phyloP scores from a whole-genome alignment of 441 rosid species.

The Jatropha multifida region DNA sequence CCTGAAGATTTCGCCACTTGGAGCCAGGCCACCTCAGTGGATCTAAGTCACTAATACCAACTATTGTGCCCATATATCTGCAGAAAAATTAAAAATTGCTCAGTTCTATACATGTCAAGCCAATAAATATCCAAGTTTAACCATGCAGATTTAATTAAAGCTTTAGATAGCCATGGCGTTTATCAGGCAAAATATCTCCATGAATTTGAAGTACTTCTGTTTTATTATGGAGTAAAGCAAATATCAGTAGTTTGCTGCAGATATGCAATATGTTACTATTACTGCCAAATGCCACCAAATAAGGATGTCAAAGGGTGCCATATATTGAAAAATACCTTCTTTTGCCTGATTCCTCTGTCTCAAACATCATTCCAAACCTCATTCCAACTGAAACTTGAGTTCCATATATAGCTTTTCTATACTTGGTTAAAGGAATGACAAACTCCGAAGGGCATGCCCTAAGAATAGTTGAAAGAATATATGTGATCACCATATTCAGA shows the following conservation, averaged over 20 bases:
- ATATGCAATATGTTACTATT: background rate
- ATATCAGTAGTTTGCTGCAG: background rate
- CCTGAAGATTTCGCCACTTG: constrained; percentile 99
- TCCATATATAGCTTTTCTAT: constrained; percentile 79
- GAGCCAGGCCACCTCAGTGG: constrained; percentile 98
- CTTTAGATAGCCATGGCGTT: background rate
- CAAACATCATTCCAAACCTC: constrained; percentile 99
- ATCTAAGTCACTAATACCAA: constrained; percentile 86
- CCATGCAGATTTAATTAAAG: background rate
- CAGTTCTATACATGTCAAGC: background rate
- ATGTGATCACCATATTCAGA: constrained; percentile 11
- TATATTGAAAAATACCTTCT: constrained; percentile 51
- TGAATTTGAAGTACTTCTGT: background rate
- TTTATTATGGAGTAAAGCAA: background rate
- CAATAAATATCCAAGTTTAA: background rate
- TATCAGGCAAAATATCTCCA: background rate
- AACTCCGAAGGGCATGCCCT: constrained; percentile 98
- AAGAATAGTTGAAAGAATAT: constrained; percentile 14
- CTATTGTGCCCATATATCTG: constrained; percentile 95
- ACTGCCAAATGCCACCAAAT: background rate
- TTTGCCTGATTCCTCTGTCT: constrained; percentile 91
- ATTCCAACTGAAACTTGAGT: constrained; percentile 89
- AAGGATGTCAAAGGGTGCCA: background rate
- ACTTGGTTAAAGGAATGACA: constrained; percentile 75
- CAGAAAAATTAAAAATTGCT: constrained; percentile 6